Percentiles rank a stretch among this genome's conserved stretches.
Conservation (phyloP, 345 rosid genomes). For the Hibiscus syriacus region DNA sequence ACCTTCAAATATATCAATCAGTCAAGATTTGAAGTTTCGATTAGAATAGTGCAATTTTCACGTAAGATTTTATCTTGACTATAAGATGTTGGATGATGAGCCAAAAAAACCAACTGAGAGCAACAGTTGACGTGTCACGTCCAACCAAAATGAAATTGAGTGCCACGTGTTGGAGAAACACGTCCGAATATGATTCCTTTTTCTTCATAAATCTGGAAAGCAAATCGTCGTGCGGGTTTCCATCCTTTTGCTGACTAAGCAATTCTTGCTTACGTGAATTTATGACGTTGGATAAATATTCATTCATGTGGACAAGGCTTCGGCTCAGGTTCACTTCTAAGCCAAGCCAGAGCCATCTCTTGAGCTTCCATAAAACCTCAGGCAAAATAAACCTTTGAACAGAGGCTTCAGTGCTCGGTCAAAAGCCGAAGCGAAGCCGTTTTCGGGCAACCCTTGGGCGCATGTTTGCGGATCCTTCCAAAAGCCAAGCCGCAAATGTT, state of each 20-base stretch:
- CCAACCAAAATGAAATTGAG: conserved; percentile 94
- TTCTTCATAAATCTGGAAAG: conserved; percentile 84
- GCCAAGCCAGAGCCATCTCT: conserved; percentile 69
- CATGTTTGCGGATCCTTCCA: conserved; percentile 92
- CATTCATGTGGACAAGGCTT: conserved; percentile 60
- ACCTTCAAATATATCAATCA: conserved; percentile 67
- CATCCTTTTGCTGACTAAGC: conserved; percentile 37
- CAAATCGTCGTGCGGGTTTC: conserved; percentile 65
- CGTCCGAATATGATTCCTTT: conserved; percentile 73
- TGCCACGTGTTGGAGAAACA: conserved; percentile 78
- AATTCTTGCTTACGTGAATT: conserved; percentile 63
- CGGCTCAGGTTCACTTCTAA: conserved; percentile 77
- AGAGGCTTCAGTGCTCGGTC: conserved; percentile 85
- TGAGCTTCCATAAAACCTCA: conserved; percentile 70
- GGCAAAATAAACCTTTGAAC: conserved; percentile 87
- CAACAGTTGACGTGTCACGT: conserved; percentile 94
- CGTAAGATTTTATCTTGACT: conserved; percentile 57
- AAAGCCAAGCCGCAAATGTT: conserved; percentile 91
- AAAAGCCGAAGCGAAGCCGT: conserved; percentile 69
- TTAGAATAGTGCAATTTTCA: conserved; percentile 54
- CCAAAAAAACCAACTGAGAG: conserved; percentile 94
- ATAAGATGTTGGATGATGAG: conserved; percentile 47
- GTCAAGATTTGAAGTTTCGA: conserved; percentile 66
- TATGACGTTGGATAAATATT: conserved; percentile 60
- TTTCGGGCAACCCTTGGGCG: conserved; percentile 58